Base-by-base conservation (phyloP, 2,329 filamentous ascomycete genomes). In the Penicillium sp. region DNA sequence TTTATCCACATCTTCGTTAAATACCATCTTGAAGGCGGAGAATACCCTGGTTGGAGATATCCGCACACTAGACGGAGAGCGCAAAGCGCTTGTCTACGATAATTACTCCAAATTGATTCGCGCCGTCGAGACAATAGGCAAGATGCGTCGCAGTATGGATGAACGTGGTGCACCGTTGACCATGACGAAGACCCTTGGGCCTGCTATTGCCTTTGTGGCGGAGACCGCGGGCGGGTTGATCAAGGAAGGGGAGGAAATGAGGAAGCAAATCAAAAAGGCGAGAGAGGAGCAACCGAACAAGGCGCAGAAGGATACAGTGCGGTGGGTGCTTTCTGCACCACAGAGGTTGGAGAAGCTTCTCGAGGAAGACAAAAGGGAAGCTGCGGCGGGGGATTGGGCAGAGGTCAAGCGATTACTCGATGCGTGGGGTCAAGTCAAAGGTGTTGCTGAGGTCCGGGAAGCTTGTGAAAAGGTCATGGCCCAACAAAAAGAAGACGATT, bases 81-180 rank as follows among this genome's bases (percentile, higher is more conserved):
- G 94, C 72, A 99, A 99, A 75, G 92, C 93, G 1, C 76, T 99
- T 56, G 94, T 99, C 4, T 99, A 99, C 71, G 93, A 99, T 71
- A 99, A 99, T 70, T 99, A 97, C 73, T 94, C 88, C 62, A 97
- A 97, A 75, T 76, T 99, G 61, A 96, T 99, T 61, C 84, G 87
- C n/a, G 94, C 94, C 1, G 96, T 95, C 10, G 93, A 96, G 72
- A 97, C 93, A 3, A 99, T 99, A 65, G 83, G 89, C 45, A 90
- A 89, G 75, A 78, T 79, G 76, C 68, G 76, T 29, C 66, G 64
- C 52, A 77, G 74, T 52, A 77, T 79, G 71, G 76, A 78, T 58
- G 73, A 76, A 45, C 66, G 73, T 4, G 68, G 73, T 2, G 69
- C 71, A 10, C 73, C 76, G n/a, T 65, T 78, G 63, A 72, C 70